phyloP scores from a whole-genome alignment of 345 rosid genomes.

The Zanthoxylum bungeanum region DNA sequence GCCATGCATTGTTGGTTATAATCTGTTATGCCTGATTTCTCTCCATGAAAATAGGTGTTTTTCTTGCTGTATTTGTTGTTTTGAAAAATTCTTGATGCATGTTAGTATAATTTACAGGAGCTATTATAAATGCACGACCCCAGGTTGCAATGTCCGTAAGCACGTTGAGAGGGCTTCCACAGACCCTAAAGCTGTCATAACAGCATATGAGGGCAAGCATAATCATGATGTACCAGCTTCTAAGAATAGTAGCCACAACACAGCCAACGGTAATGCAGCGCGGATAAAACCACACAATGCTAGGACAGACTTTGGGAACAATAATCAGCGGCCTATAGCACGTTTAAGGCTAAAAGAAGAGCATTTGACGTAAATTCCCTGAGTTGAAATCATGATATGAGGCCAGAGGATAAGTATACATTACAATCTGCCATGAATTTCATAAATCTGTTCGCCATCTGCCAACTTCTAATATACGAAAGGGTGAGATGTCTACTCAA shows the following conservation, averaged over 20 bases:
- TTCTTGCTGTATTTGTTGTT: background rate
- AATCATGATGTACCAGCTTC: conserved; percentile 78
- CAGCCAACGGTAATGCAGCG: conserved; percentile 34
- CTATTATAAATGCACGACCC: conserved; percentile 87
- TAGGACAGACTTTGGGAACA: conserved; percentile 23
- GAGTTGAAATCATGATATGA: background rate
- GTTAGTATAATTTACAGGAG: conserved; percentile 46
- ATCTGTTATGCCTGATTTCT: background rate
- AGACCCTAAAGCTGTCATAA: conserved; percentile 87
- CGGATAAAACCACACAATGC: conserved; percentile 34
- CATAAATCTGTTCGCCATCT: conserved; percentile 9
- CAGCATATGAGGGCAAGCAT: conserved; percentile 92
- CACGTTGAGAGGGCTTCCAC: conserved; percentile 90
- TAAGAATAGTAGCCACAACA: conserved; percentile 48
- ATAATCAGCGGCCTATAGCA: conserved; percentile 45
- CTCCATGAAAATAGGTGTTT: background rate
- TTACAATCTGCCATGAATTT: conserved; percentile 7
- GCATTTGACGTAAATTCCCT: conserved; percentile 33
- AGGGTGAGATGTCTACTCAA: background rate
- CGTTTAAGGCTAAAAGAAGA: conserved; percentile 65
- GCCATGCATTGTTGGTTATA: background rate
- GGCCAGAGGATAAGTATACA: background rate
- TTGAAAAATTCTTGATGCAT: background rate
- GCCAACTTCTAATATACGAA: conserved; percentile 15
- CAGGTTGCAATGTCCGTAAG: conserved; percentile 79